A percentile compares a stretch with the other conserved stretches of the same genome.
Evolutionary conservation across 441 rosid species (phyloP).

Genomic region (Euphorbia corollata): DNA sequence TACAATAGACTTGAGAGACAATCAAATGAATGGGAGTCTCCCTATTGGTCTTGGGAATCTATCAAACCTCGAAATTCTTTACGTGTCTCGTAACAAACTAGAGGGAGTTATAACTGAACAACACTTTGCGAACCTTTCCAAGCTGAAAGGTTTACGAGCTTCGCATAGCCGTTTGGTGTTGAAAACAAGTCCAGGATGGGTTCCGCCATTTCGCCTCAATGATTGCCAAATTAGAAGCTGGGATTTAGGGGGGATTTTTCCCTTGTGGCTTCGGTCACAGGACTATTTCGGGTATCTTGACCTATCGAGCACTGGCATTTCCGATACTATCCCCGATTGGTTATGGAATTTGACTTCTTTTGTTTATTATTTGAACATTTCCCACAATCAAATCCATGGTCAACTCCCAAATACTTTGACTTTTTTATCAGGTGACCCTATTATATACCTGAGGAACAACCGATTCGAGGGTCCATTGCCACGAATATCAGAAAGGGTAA

Average conservation of each 20-base stretch:
- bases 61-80: conserved; percentile 2
- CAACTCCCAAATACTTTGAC: conserved; percentile 1
- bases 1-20: not conserved
- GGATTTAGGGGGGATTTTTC: conserved; percentile 6
- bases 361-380: conserved; percentile 7
- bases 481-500: conserved; percentile 1
- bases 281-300: not conserved
- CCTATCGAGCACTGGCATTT: conserved; percentile 3
- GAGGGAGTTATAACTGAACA: conserved; percentile 6
- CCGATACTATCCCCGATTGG: conserved; percentile 14
- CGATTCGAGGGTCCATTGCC: conserved; percentile 8
- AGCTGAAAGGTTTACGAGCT: conserved; percentile 2
- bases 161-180: not conserved
- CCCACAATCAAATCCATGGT: conserved; percentile 16
- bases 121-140: conserved; percentile 8
- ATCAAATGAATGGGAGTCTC: conserved; percentile 8
- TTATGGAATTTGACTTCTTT: conserved; percentile 11
- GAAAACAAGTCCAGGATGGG: conserved; percentile 6
- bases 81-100: conserved; percentile 1
- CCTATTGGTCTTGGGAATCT: conserved; percentile 8
- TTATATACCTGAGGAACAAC: conserved; percentile 15
- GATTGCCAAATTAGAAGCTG: conserved; percentile 5
- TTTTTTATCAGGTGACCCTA: not conserved
- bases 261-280: conserved; percentile 11
- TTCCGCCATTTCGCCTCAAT: conserved; percentile 12